phyloP scores from a whole-genome alignment of 306 rosid species.

The Vigna angularis region DNA sequence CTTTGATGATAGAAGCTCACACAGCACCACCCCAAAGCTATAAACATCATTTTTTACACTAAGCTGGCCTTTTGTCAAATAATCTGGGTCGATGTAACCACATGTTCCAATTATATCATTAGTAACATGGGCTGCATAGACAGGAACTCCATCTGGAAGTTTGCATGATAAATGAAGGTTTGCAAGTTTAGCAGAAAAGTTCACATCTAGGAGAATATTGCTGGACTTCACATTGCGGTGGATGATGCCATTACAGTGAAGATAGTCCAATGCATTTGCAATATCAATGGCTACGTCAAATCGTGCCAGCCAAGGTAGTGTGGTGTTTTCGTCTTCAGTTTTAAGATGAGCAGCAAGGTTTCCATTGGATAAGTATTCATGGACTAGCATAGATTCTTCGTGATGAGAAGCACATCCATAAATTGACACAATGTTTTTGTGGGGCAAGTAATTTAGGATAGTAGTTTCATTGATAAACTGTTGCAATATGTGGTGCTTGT shows the following conservation, averaged over 20 bases:
- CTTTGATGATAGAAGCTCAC: conserved; percentile 32
- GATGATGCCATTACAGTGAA: conserved; percentile 41
- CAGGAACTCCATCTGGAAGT: conserved; percentile 17
- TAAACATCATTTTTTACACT: conserved; percentile 30
- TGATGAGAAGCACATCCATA: conserved; percentile 8
- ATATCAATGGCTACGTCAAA: conserved; percentile 41
- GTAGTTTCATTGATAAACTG: conserved; percentile 11
- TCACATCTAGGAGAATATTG: conserved; percentile 39
- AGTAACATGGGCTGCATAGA: not conserved
- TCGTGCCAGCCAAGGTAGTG: conserved; percentile 28
- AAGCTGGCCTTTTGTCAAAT: not conserved
- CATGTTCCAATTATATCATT: not conserved
- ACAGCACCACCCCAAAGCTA: conserved; percentile 41
- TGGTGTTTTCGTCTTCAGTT: not conserved
- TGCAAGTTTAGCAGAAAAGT: conserved; percentile 35
- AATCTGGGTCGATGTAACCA: conserved; percentile 43
- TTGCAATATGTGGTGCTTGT: conserved; percentile 5
- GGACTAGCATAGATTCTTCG: conserved; percentile 33
- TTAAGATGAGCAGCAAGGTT: conserved; percentile 42
- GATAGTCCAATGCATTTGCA: conserved; percentile 42
- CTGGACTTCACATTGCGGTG: conserved; percentile 35
- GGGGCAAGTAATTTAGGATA: conserved; percentile 24
- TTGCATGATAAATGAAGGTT: conserved; percentile 9
- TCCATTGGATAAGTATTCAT: conserved; percentile 41
- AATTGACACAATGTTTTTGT: conserved; percentile 41